phyloP scores from a whole-genome alignment of 169 alveolate genomes.

The Amoebophrya sp. region DNA sequence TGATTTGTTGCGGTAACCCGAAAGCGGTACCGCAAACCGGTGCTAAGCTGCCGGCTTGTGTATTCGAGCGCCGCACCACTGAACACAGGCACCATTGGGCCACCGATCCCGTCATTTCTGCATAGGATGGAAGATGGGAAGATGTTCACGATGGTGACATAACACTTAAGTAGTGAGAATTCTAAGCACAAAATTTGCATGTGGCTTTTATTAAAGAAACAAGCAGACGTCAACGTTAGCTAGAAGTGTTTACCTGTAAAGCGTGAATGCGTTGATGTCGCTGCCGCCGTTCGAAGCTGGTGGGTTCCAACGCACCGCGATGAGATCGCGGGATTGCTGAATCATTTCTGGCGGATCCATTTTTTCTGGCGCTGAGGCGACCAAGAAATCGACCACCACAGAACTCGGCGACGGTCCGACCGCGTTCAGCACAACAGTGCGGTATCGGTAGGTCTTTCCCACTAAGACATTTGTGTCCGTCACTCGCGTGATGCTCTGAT shows the following conservation, averaged over 20 bases:
- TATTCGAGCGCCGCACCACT: neutral
- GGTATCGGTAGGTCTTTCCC: slow-evolving; percentile 27
- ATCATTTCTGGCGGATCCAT: neutral
- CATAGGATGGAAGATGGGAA: no score
- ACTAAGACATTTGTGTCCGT: neutral
- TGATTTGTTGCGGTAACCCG: slow-evolving; percentile 28
- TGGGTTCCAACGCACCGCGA: neutral
- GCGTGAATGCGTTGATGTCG: slow-evolving; percentile 16
- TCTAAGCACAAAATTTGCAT: no score
- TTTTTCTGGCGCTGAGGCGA: slow-evolving; percentile 6
- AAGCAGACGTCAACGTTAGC: no score
- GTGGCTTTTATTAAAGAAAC: no score
- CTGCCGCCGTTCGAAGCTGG: neutral
- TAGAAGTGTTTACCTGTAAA: no score
- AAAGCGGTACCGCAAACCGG: slow-evolving; percentile 27
- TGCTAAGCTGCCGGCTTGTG: neutral
- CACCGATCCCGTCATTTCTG: slow-evolving; percentile 22
- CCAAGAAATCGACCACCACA: slow-evolving; percentile 15
- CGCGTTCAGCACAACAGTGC: slow-evolving; percentile 23
- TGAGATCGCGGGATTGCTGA: neutral
- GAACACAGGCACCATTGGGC: slow-evolving; percentile 7
- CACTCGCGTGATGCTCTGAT: neutral
- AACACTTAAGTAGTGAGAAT: no score
- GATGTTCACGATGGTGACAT: no score
- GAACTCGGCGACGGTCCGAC: slow-evolving; percentile 24